Evolutionary conservation across 2,329 filamentous ascomycete species (phyloP).

Genomic region (Ascochyta clinopodiicola): DNA sequence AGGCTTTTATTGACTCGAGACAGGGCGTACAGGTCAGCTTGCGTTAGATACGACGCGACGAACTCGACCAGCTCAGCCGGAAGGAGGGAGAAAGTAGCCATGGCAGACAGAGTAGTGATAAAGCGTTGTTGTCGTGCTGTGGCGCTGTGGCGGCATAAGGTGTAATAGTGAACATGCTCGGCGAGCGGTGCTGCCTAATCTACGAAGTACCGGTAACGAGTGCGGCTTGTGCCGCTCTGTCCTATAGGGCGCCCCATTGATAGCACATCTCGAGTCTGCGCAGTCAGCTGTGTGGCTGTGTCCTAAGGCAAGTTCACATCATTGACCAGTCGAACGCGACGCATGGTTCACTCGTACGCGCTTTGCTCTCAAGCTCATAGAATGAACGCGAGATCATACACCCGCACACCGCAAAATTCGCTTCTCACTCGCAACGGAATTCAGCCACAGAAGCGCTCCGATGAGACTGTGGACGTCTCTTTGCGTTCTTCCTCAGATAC

Average conservation of each 20-base stretch:
- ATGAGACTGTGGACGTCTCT: no score
- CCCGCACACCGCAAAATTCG: no score
- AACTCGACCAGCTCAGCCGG: conserved; percentile 35
- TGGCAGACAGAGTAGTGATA: neutral
- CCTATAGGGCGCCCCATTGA: neutral
- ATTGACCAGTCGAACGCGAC: no score
- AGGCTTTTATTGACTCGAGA: conserved; percentile 23
- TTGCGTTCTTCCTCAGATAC: no score
- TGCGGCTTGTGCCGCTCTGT: neutral
- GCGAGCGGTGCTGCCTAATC: neutral
- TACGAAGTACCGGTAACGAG: neutral
- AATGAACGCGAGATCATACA: no score
- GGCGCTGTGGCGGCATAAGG: neutral
- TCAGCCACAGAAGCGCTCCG: no score
- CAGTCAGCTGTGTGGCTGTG: no score
- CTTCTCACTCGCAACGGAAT: no score
- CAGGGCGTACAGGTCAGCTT: conserved; percentile 26
- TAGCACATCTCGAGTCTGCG: no score
- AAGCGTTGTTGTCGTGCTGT: neutral
- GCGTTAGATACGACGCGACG: conserved; percentile 25
- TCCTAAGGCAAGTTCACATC: no score
- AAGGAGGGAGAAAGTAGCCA: conserved; percentile 30
- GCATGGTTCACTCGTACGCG: no score
- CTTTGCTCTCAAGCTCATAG: no score
- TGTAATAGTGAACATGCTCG: neutral